Base-by-base conservation (phyloP, 1,284 basidiomycete species). In the Xerocomus amazonicus region DNA sequence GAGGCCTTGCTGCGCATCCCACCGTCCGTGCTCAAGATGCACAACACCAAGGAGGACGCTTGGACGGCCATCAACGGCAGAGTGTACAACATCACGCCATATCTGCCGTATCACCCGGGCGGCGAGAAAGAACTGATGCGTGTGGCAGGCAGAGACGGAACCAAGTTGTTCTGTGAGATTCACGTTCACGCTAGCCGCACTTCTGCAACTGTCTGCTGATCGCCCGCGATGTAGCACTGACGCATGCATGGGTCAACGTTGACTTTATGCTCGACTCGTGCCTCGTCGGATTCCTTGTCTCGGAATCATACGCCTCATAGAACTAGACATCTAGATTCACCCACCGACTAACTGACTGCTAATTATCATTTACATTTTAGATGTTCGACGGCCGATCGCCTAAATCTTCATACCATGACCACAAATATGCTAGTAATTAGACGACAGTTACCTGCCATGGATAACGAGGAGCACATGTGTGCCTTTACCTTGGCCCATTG, bases 81-180 rank as follows among this genome's bases (percentile, higher is more conserved):
- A 65, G 94, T 99, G 19, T 99, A 99, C 74, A 97, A 99, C 67
- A 90, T 99, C 43, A 96, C 94, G 2, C 83, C 90, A 0, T 99
- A 98, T 68, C 70, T 97, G 6, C 76, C 84, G 1, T 99, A 88
- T 62, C 97, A 99, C 66, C 96, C 96, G 0, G 96, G 96, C 10
- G 97, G 96, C 7, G 91, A 88, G 70, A 85, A 86, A 58, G 92
- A 98, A 65, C 74, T 99, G 36, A 90, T 99, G 91, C 81, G 96
- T n/a, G 89, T 90, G 13, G 96, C 96, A 6, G 96, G 97, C 1
- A 76, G 93, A 51, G 97, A 99, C 65, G 95, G 95, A 12, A 93
- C 92, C 1, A 87, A 92, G 62, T 74, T 99, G 19, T 98, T 99
- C 63, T 90, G 94, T 96, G 68, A 63, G 79, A 37, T 23, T 9